These are phyloP conservation scores for Tagetes patula DNA, from an alignment of 129 eudicot genomes.

Conservation along the genomic window DNA sequence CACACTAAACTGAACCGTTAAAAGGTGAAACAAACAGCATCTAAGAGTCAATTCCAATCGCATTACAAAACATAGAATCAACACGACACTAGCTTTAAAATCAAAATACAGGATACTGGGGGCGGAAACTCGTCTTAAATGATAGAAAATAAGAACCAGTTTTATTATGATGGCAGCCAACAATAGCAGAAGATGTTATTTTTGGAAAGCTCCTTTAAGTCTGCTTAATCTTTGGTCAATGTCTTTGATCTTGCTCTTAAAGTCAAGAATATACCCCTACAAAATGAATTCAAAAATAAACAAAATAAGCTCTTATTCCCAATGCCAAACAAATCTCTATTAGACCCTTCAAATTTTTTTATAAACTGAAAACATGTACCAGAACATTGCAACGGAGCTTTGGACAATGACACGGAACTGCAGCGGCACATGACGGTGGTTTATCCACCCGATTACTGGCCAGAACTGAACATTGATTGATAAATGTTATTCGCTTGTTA, in stretches of 20 bases:
- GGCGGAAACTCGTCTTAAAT: too few species aligned
- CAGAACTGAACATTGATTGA: slow-evolving; percentile 57
- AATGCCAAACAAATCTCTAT: neutral
- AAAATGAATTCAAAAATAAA: neutral
- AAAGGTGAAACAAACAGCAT: too few species aligned
- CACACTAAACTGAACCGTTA: too few species aligned
- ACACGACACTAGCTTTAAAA: neutral
- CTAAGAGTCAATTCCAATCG: too few species aligned
- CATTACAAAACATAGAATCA: slow-evolving; percentile 25
- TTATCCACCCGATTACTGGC: slow-evolving; percentile 94
- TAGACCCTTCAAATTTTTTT: neutral
- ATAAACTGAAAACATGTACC: slow-evolving; percentile 40
- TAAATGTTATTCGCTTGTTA: neutral
- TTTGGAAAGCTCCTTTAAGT: slow-evolving; percentile 21
- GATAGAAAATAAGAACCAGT: slow-evolving; percentile 13
- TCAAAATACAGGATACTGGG: neutral
- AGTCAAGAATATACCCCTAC: slow-evolving; percentile 93
- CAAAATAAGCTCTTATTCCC: neutral
- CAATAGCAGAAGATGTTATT: slow-evolving; percentile 25
- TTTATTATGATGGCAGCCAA: neutral
- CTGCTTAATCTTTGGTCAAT: slow-evolving; percentile 47
- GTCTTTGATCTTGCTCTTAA: slow-evolving; percentile 69
- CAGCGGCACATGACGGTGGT: slow-evolving; percentile 80
- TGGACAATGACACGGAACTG: slow-evolving; percentile 90
- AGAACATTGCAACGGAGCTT: slow-evolving; percentile 78